These are phyloP conservation scores for Phytophthora syringae DNA, from an alignment of 352 stramenopile species.

Conservation along the genomic window DNA sequence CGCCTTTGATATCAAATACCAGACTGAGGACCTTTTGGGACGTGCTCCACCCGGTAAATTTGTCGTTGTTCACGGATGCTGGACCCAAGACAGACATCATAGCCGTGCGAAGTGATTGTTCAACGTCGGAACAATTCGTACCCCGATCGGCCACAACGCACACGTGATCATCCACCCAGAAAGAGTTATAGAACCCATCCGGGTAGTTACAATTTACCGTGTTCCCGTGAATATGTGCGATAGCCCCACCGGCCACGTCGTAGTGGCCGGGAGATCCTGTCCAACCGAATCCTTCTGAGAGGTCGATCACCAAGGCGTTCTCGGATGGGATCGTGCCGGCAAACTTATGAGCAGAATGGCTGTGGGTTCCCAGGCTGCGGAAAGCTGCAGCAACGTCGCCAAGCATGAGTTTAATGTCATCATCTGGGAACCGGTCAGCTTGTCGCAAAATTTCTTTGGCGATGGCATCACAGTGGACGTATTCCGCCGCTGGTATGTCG, in stretches of 20 bases:
- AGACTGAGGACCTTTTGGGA: background rate
- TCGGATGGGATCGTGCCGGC: no score
- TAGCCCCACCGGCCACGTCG: background rate
- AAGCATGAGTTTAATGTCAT: no score
- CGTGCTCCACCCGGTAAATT: slow-evolving; percentile 1
- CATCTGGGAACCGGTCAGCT: no score
- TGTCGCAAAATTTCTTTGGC: no score
- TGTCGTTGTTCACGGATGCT: background rate
- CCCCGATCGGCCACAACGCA: background rate
- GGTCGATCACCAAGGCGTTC: no score
- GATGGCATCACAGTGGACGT: background rate
- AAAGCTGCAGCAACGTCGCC: no score
- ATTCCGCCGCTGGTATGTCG: background rate
- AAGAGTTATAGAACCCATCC: background rate
- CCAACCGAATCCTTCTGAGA: no score
- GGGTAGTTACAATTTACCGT: no score
- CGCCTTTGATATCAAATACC: background rate
- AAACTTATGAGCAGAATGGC: no score
- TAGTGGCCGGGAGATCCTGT: no score
- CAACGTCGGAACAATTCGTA: background rate
- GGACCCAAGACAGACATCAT: background rate
- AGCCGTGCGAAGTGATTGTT: background rate
- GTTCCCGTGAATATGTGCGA: background rate
- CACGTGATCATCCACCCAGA: slow-evolving; percentile 1
- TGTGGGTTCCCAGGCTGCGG: no score